Base-by-base conservation (phyloP, 2,329 filamentous ascomycete genomes). In the Curvularia verruculosa region DNA sequence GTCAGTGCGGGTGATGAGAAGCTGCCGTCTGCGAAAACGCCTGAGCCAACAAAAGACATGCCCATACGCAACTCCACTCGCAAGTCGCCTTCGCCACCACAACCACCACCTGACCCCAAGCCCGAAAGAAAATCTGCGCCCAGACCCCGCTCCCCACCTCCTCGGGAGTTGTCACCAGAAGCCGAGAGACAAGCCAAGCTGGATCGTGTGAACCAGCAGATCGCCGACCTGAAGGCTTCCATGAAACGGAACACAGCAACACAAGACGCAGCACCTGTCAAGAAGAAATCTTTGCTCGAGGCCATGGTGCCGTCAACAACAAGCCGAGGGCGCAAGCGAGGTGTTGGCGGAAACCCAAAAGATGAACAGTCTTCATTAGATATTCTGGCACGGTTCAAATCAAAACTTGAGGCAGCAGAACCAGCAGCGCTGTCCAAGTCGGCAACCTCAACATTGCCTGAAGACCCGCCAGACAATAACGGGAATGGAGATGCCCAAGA, bases 351-450 rank as follows among this genome's bases (percentile, higher is more conserved):
- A 7, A 84, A 87, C 13, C 47, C 70, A 10, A 59, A 66, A 9
- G 80, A 84, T 57, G 84, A 85, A 50, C 67, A 74, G 50, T 66
- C 70, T 13, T 83, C 89, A 0, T 73, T 96, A 15, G 84, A 88
- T 53, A 80, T 93, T 40, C 84, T 98, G 55, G 88, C 89, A 57
- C 88, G 87, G 0, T 99, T 98, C 78, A 89, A 89, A 69, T 84
- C 87, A 3, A 91, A 90, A 62, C 82, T 99, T 5, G 89, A 77
- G 54, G 59, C 69, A 12, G 67, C 72, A 9, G 65, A 66, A 19
- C 69, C 72, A 5, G 54, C 79, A 23, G 69, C 79, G 52, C 75
- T 80, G 45, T 28, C 61, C 2, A 70, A 67, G 59, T 80, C 79
- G 63, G 57, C 64, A 19, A 60, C 63, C 19, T 51, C 70, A 18